Percentiles rank a stretch among this genome's conserved stretches.
Conservation (phyloP, 2,329 filamentous ascomycete species). For the Xylaria arbuscula region DNA sequence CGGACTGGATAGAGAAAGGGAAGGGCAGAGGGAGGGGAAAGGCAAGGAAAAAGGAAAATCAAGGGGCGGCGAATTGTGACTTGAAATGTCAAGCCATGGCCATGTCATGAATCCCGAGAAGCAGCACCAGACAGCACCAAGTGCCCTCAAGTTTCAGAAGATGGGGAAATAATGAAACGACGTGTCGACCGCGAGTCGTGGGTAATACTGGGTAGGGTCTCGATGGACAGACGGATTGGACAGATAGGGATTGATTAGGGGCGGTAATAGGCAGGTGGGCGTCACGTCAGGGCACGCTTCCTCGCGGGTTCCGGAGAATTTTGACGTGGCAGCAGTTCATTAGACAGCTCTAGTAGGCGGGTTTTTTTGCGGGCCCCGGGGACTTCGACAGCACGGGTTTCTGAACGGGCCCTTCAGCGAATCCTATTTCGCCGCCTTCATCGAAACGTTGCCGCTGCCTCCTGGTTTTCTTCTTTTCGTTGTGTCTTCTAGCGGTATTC, state of each 20-base stretch:
- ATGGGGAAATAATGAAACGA: constrained; percentile 1
- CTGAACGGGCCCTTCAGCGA: not conserved
- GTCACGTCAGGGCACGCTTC: constrained; percentile 35
- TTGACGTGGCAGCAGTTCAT: constrained; percentile 52
- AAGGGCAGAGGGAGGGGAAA: not conserved
- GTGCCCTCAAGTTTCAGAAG: not conserved
- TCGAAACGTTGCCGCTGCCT: too few species aligned
- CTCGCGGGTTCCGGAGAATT: constrained; percentile 46
- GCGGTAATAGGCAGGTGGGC: constrained; percentile 37
- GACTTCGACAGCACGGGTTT: not conserved
- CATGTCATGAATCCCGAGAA: not conserved
- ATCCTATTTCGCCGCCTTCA: not conserved
- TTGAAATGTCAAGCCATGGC: not conserved
- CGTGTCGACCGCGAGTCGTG: constrained; percentile 14
- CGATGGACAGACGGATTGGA: not conserved
- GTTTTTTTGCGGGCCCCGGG: constrained; percentile 22
- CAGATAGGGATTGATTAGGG: constrained; percentile 1
- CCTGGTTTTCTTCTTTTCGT: too few species aligned
- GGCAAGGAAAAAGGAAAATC: not conserved
- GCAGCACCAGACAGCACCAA: not conserved
- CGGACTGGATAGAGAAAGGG: not conserved
- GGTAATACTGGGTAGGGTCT: constrained; percentile 5
- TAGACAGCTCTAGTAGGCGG: constrained; percentile 39
- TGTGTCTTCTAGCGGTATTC: too few species aligned
- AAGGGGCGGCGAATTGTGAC: not conserved